Evolutionary conservation across 768 basidiomycete species (phyloP), one percentile per base, ranked within the genome.

Genomic region (Xerocomus brunneocitrinus): DNA sequence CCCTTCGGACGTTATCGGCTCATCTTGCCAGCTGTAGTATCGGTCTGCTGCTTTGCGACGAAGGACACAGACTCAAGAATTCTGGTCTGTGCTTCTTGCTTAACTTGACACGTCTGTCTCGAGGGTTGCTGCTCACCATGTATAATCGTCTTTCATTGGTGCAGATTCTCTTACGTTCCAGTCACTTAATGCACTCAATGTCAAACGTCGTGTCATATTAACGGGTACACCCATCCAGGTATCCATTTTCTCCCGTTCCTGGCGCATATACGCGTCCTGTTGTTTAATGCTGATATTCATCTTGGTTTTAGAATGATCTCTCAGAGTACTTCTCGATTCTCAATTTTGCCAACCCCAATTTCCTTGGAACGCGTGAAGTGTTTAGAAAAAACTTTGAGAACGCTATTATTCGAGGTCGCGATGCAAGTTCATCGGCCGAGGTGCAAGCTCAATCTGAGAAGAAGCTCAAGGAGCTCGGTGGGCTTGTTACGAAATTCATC

Each of bases 371-470:
- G 1, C 89, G 91, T 66, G 85, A 85, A 55, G 89, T 95, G 50
- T 98, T 98, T 72, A 80, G 91, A 55, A 95, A 94, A 76, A 97
- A 97, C 67, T 98, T 91, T 60, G 94, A 98, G 74, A 85, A 91
- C 56, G 81, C 78, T 38, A 98, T 98, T 55, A 85, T 95, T 54
- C 83, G 91, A 16, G 94, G 94, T 32, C 84, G 94, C 48, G 93
- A 98, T 63, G 83, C 93, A 5, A 82, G 89, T 60, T 93, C 94
- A 12, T 87, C 83, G 34, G 89, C 87, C 40, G 74, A 75, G 39
- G 80, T 83, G 50, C 91, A 92, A 65, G 85, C 81, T n/a, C 75
- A 84, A 56, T 84, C 89, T 55, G 91, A 95, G 73, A 84, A 82
- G 72, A 95, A 95, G 71, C 77, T 95, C 52, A 95, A 92, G 64